Conservation (phyloP, 2,329 filamentous ascomycete species). For the Clonostachys rhizophaga region DNA sequence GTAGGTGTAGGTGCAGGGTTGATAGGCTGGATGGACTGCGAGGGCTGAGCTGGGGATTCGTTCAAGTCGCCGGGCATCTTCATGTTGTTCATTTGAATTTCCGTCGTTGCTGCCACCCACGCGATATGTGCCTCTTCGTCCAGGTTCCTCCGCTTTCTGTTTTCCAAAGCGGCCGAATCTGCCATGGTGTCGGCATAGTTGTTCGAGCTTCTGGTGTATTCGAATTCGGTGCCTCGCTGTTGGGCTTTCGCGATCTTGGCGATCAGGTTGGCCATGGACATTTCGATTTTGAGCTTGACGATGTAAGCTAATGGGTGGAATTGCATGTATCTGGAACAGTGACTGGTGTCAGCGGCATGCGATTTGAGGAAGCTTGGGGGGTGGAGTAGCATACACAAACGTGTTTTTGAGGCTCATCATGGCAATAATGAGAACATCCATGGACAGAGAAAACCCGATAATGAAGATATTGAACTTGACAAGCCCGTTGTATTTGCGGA, state of each 20-base stretch:
- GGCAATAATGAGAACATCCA: conserved; percentile 16
- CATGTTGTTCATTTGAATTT: neutral
- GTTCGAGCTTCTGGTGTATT: too few relatives aligned
- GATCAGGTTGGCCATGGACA: conserved; percentile 45
- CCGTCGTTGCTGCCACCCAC: neutral
- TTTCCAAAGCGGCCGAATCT: too few relatives aligned
- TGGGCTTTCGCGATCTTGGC: conserved; percentile 8
- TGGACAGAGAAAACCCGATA: conserved; percentile 13
- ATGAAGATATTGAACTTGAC: conserved; percentile 23
- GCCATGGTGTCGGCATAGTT: too few relatives aligned
- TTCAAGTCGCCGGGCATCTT: too few relatives aligned
- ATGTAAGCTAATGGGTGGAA: conserved; percentile 41
- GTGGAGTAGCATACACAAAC: conserved; percentile 10
- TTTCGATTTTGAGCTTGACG: conserved; percentile 43
- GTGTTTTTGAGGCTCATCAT: conserved; percentile 17
- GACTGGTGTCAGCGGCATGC: conserved; percentile 15
- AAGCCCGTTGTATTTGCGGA: conserved; percentile 40
- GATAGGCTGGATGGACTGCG: too few relatives aligned
- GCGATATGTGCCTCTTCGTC: neutral
- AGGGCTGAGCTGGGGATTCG: too few relatives aligned
- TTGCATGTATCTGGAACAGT: conserved; percentile 18
- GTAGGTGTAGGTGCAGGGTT: too few relatives aligned
- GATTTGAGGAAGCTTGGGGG: accelerated
- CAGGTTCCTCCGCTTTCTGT: neutral
- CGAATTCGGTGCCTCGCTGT: too few relatives aligned